These are phyloP conservation scores for Ustilago bromivora DNA, from an alignment of 1,284 basidiomycete species.

Conservation along the genomic window DNA sequence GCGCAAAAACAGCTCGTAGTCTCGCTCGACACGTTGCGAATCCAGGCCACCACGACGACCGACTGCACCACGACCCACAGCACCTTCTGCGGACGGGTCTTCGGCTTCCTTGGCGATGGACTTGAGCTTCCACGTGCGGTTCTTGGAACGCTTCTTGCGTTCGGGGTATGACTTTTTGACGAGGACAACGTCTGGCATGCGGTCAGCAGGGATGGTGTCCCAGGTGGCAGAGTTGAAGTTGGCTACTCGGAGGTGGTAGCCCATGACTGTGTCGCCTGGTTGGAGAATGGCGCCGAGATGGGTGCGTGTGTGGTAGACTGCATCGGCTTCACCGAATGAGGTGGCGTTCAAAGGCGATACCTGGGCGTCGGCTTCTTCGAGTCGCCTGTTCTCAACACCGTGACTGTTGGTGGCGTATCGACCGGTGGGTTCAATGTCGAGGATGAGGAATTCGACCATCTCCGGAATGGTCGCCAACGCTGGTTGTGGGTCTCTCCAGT, in stretches of 20 bases:
- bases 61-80: constrained; percentile 81
- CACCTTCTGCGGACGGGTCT: constrained; percentile 68
- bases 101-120: constrained; percentile 95
- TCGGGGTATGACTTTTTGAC: constrained; percentile 97
- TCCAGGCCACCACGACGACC: constrained; percentile 91
- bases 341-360: constrained; percentile 87
- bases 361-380: constrained; percentile 83
- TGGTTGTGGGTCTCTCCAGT: constrained; percentile 91
- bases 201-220: constrained; percentile 76
- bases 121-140: constrained; percentile 87
- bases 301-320: constrained; percentile 94
- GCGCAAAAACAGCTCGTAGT: constrained; percentile 94
- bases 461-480: constrained; percentile 84
- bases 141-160: constrained; percentile 87
- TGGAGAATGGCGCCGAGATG: constrained; percentile 95
- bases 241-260: constrained; percentile 86
- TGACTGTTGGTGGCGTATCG: constrained; percentile 56
- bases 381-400: constrained; percentile 48
- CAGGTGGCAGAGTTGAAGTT: constrained; percentile 95
- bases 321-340: constrained; percentile 73
- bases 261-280: constrained; percentile 91
- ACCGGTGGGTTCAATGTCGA: constrained; percentile 83
- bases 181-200: constrained; percentile 90
- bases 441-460: constrained; percentile 91
- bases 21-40: constrained; percentile 91